These are phyloP conservation scores for Exserohilum turcica DNA, from an alignment of 2,329 filamentous ascomycete species.

Conservation along the genomic window DNA sequence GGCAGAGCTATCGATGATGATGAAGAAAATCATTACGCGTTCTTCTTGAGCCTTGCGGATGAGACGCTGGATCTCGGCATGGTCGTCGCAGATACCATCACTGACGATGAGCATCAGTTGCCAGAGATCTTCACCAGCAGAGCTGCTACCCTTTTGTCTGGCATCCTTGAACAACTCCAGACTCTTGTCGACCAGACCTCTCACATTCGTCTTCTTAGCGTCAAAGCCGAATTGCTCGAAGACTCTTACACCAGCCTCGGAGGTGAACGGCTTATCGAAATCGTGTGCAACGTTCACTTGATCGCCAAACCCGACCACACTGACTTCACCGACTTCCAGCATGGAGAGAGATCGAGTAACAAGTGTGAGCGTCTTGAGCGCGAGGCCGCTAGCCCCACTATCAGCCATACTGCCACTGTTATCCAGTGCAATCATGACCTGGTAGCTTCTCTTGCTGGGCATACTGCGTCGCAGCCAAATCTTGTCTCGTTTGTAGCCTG, in stretches of 20 bases:
- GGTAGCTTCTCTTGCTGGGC: constrained; percentile 91
- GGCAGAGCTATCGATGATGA: constrained; percentile 77
- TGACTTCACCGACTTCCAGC: constrained; percentile 94
- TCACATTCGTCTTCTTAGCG: constrained; percentile 85
- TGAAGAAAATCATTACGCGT: constrained; percentile 96
- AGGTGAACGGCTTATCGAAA: constrained; percentile 80
- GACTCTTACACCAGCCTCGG: constrained; percentile 80
- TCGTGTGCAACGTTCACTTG: constrained; percentile 84
- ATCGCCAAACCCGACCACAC: constrained; percentile 85
- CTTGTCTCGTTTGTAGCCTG: constrained; percentile 97
- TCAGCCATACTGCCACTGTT: constrained; percentile 95
- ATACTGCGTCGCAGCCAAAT: constrained; percentile 98
- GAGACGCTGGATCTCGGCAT: constrained; percentile 79
- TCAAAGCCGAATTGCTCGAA: constrained; percentile 84
- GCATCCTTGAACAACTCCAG: constrained; percentile 83
- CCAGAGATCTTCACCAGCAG: constrained; percentile 75
- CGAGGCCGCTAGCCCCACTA: constrained; percentile 73
- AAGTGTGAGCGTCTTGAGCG: constrained; percentile 92
- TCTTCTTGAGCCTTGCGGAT: constrained; percentile 89
- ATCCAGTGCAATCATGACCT: constrained; percentile 96
- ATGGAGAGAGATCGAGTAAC: constrained; percentile 85
- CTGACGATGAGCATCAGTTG: constrained; percentile 92
- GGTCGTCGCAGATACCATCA: constrained; percentile 90
- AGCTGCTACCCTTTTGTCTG: constrained; percentile 60
- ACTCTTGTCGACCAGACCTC: constrained; percentile 74